Conservation (phyloP, 2,329 filamentous ascomycete species). For the Calonectria leucothoes region DNA sequence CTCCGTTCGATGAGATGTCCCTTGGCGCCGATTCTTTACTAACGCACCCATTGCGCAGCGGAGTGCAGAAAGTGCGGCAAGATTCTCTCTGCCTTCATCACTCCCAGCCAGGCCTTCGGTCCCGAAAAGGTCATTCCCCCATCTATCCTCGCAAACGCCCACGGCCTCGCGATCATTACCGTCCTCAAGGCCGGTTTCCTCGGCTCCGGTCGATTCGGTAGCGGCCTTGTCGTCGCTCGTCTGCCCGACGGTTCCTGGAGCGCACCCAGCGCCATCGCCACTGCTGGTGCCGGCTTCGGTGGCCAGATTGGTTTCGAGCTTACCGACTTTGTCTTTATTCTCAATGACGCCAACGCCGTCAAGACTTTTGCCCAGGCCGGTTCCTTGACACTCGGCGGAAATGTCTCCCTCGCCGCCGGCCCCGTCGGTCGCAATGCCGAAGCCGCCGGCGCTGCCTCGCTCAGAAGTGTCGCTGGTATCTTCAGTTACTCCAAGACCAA, state of each 20-base stretch:
- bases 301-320: conserved; percentile 90
- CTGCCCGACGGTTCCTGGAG: conserved; percentile 84
- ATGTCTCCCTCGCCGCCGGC: conserved; percentile 94
- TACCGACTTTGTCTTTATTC: conserved; percentile 97
- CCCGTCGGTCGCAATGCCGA: conserved; percentile 96
- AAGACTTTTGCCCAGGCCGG: conserved; percentile 94
- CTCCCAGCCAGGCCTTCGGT: conserved; percentile 91
- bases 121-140: conserved; percentile 98
- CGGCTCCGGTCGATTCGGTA: conserved; percentile 84
- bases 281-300: conserved; percentile 83
- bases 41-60: conserved; percentile 63
- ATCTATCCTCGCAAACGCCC: conserved; percentile 87
- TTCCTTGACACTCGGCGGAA: conserved; percentile 91
- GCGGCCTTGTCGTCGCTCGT: conserved; percentile 83
- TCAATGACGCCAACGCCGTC: conserved; percentile 91
- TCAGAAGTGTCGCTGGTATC: conserved; percentile 89
- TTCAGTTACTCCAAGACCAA: conserved; percentile 99
- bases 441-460: conserved; percentile 91
- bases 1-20: conserved; percentile 15
- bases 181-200: conserved; percentile 90
- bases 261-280: conserved; percentile 83
- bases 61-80: conserved; percentile 98
- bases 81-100: conserved; percentile 94
- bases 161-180: conserved; percentile 88
- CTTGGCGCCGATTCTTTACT: conserved; percentile 22